A percentile compares a stretch with the other conserved stretches of the same genome.
Evolutionary conservation across 1,284 basidiomycete species (phyloP).

Genomic region (Ustilago curta): DNA sequence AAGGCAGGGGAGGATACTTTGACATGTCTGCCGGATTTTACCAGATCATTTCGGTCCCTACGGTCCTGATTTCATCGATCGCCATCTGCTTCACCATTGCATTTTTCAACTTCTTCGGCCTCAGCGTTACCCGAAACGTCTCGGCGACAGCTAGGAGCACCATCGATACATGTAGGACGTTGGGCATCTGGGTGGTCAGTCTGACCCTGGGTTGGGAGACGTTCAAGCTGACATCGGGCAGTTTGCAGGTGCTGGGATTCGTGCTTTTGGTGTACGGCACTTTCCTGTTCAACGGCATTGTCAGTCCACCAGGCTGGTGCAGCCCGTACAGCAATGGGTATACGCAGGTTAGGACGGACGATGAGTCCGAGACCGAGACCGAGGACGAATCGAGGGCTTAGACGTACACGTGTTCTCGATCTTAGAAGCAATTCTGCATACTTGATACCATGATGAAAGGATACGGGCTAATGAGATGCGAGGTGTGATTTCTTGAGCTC

Average conservation of each 20-base stretch:
- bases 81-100: constrained; percentile 77
- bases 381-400: constrained; percentile 4
- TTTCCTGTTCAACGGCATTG: constrained; percentile 67
- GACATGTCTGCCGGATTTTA: constrained; percentile 89
- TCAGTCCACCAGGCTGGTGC: constrained; percentile 54
- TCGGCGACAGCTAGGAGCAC: constrained; percentile 72
- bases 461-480: no score
- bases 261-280: constrained; percentile 83
- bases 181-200: constrained; percentile 77
- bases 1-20: constrained; percentile 82
- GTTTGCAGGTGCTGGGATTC: constrained; percentile 90
- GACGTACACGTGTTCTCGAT: no score
- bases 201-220: constrained; percentile 83
- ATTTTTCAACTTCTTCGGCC: constrained; percentile 95
- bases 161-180: constrained; percentile 94
- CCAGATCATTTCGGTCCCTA: constrained; percentile 84
- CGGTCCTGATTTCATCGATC: constrained; percentile 81
- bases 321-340: constrained; percentile 18
- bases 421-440: no score
- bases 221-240: constrained; percentile 82
- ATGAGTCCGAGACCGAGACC: constrained; percentile 14
- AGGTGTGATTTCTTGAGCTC: no score
- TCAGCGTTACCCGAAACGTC: constrained; percentile 81
- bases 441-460: no score
- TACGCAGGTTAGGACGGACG: constrained; percentile 14